A percentile compares a stretch with the other conserved stretches of the same genome.
Conservation (phyloP, 306 rosid genomes). For the Argentina anserina region DNA sequence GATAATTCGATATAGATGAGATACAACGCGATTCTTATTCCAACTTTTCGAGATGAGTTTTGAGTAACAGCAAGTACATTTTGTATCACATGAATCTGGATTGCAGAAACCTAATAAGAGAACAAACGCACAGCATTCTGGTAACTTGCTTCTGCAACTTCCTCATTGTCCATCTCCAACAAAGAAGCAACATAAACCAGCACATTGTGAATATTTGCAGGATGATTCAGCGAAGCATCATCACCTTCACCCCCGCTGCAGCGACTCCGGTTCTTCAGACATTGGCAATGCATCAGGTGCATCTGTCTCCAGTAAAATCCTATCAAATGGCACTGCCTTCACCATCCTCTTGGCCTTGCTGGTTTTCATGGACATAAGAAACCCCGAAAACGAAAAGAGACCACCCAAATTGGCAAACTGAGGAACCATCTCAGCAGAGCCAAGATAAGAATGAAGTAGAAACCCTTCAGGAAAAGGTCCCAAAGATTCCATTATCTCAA, state of each 20-base stretch:
- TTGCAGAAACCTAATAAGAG: constrained; percentile 21
- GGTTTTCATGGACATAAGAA: constrained; percentile 64
- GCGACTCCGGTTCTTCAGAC: constrained; percentile 36
- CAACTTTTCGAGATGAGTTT: not conserved
- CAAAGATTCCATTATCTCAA: constrained; percentile 63
- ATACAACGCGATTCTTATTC: not conserved
- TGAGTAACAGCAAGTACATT: not conserved
- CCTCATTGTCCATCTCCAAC: constrained; percentile 45
- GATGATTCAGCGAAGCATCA: constrained; percentile 74
- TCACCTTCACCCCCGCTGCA: constrained; percentile 60
- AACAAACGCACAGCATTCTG: constrained; percentile 39
- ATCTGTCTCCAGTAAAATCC: constrained; percentile 89
- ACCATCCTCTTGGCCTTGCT: constrained; percentile 82
- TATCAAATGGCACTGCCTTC: constrained; percentile 63
- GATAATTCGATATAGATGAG: not conserved
- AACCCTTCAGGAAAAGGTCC: constrained; percentile 95
- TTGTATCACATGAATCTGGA: not conserved
- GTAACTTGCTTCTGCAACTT: constrained; percentile 40
- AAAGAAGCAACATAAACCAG: constrained; percentile 41
- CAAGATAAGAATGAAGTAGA: constrained; percentile 84
- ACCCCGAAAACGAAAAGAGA: constrained; percentile 87
- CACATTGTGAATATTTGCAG: constrained; percentile 65
- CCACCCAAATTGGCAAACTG: constrained; percentile 79
- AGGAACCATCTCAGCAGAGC: constrained; percentile 94
- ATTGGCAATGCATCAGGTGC: constrained; percentile 90